Base-by-base conservation (phyloP, 352 stramenopile species). In the Phytophthora pistaciae region DNA sequence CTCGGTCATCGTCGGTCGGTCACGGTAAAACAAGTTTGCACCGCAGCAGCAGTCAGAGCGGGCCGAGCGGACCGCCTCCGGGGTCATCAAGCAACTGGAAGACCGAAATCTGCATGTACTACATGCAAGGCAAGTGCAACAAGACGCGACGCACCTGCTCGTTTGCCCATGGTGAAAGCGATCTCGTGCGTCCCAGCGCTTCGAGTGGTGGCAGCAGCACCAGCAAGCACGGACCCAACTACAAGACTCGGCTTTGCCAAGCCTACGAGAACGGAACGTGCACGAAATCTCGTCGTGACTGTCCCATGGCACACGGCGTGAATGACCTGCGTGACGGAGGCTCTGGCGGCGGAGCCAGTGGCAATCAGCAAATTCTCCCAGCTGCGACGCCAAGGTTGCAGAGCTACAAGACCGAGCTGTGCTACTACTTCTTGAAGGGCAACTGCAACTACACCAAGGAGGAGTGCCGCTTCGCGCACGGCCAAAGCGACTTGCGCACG, bases 71-170 rank as follows among this genome's bases (percentile, higher is more conserved):
- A 58, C 71, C 67, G 56, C 63, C 66, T 7, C 62, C 49, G 25
- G 72, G 65, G 16, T 75, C 75, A 10, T 73, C 74, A 21, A 88
- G 75, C 72, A 96, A 96, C 70, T 95, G 89, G 89, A 96, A 96
- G 74, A 96, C 89, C 16, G 89, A 96, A 66, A 91, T 96, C 64
- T 96, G 89, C 66, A 90, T 96, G 83, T 96, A 96, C 70, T 96
- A 95, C 60, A 82, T 96, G 54, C 89, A 96, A 60, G 89, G 89
- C 21, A 96, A 96, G 68, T 96, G 89, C 80, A 96, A 96, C 76
- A 96, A 95, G 73, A 96, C 87, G 21, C 74, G 87, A 16, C 87
- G 89, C 38, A 96, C 89, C n/a, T 96, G 89, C 44, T 94, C 89
- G 14, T 96, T 96, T 75, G 89, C 89, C 1, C 89, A 96, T 60